These are phyloP conservation scores for Oryza officinalis DNA, from an alignment of 176 grass and related monocot genomes.

Conservation along the genomic window DNA sequence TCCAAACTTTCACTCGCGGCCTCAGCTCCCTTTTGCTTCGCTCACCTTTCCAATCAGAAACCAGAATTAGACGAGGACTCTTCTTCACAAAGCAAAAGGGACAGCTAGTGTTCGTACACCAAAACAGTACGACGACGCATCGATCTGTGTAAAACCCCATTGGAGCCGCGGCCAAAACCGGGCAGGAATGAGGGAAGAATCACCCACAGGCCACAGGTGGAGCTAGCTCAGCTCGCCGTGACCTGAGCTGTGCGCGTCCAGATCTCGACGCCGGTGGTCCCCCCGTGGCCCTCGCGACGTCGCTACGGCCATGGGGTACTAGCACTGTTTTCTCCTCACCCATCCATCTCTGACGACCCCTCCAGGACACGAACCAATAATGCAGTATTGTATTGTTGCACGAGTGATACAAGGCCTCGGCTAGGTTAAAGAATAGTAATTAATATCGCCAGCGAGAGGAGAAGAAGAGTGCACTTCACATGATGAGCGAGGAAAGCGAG, in stretches of 20 bases:
- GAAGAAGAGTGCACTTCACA: neutral
- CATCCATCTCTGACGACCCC: too few species aligned
- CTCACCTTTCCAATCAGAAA: neutral
- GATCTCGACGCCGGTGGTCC: slow-evolving; percentile 44
- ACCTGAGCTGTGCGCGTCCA: slow-evolving; percentile 14
- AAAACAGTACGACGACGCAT: neutral
- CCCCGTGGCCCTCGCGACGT: neutral
- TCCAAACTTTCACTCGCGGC: neutral
- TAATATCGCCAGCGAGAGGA: too few species aligned
- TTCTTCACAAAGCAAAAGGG: neutral
- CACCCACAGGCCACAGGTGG: neutral
- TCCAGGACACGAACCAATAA: neutral
- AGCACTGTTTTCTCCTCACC: too few species aligned
- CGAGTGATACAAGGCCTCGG: neutral
- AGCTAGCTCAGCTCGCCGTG: neutral
- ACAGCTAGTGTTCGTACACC: neutral
- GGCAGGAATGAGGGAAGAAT: neutral
- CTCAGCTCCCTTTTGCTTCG: neutral
- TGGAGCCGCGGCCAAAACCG: neutral
- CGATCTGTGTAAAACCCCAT: neutral
- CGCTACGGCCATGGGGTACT: too few species aligned
- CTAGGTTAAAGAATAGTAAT: neutral
- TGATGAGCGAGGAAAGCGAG: neutral
- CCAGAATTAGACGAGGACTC: neutral
- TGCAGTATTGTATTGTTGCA: neutral